These are phyloP conservation scores for Urostyla sp. DNA, from an alignment of 73 alveolate species.

Conservation along the genomic window DNA sequence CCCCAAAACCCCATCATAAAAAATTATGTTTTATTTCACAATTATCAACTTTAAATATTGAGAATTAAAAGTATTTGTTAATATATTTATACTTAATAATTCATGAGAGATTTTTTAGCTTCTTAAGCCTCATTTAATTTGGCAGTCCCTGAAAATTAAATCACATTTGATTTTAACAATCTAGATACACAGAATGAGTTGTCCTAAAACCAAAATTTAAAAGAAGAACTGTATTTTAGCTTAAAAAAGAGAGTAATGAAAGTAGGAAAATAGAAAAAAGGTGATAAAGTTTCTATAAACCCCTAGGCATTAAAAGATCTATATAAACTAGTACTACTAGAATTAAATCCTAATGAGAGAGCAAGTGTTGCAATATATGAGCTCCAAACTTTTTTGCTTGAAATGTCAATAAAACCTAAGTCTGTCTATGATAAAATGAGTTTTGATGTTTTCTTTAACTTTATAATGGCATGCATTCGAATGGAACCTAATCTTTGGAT, in stretches of 20 bases:
- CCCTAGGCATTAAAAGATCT: constrained; percentile 53
- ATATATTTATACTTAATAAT: too few species aligned
- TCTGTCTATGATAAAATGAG: constrained; percentile 43
- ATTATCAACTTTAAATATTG: too few species aligned
- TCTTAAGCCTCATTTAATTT: too few species aligned
- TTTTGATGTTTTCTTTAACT: constrained; percentile 47
- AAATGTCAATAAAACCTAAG: constrained; percentile 39
- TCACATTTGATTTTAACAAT: too few species aligned
- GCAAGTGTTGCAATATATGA: constrained; percentile 60
- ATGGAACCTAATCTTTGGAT: constrained; percentile 59
- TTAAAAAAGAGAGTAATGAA: constrained; percentile 44
- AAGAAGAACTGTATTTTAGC: constrained; percentile 25
- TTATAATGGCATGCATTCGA: constrained; percentile 23
- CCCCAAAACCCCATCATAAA: too few species aligned
- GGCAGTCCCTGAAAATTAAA: too few species aligned
- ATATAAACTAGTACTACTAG: constrained; percentile 41
- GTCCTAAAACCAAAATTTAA: constrained; percentile 3
- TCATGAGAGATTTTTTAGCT: not conserved
- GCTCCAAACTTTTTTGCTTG: constrained; percentile 52
- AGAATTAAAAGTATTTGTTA: too few species aligned
- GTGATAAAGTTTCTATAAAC: constrained; percentile 58
- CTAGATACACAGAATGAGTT: too few species aligned
- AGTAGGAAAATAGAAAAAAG: constrained; percentile 43
- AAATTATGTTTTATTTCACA: too few species aligned
- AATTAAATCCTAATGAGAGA: constrained; percentile 47